These are phyloP conservation scores for Eruca vesicaria DNA, from an alignment of 441 rosid genomes.

Conservation along the genomic window DNA sequence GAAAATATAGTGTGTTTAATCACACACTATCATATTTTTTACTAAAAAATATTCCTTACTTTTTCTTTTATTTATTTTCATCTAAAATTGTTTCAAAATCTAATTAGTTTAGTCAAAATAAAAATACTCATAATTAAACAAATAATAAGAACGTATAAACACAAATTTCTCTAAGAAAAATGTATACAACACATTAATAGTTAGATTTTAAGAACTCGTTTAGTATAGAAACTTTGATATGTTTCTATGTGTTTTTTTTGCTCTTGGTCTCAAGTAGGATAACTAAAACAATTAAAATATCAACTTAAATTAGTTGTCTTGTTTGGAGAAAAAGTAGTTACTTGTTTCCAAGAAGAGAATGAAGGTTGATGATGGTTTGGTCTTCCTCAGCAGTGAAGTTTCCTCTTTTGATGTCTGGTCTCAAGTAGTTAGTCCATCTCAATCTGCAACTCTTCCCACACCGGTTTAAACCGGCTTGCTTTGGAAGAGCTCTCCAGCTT, in stretches of 20 bases:
- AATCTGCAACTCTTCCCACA: constrained; percentile 56
- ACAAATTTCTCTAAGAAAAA: background rate
- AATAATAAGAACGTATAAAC: background rate
- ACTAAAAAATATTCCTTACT: no score
- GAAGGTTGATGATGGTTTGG: constrained; percentile 48
- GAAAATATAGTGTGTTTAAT: background rate
- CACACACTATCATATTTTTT: background rate
- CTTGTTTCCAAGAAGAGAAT: constrained; percentile 55
- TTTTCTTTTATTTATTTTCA: background rate
- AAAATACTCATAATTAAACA: background rate
- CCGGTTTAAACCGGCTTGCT: constrained; percentile 47
- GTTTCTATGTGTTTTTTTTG: background rate
- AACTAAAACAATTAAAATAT: background rate
- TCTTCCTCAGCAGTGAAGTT: constrained; percentile 50
- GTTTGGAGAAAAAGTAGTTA: constrained; percentile 2
- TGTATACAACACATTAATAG: background rate
- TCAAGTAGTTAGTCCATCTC: constrained; percentile 50
- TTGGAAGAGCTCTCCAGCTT: constrained; percentile 54
- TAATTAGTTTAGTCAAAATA: background rate
- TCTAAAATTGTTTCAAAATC: background rate
- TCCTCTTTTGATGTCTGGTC: constrained; percentile 52
- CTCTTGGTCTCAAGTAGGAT: background rate
- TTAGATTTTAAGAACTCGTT: background rate
- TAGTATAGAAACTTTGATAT: background rate
- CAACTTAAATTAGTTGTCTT: background rate